Evolutionary conservation across 805 yeast genomes (phyloP).

Genomic region (Ogataea nitratoaversa): DNA sequence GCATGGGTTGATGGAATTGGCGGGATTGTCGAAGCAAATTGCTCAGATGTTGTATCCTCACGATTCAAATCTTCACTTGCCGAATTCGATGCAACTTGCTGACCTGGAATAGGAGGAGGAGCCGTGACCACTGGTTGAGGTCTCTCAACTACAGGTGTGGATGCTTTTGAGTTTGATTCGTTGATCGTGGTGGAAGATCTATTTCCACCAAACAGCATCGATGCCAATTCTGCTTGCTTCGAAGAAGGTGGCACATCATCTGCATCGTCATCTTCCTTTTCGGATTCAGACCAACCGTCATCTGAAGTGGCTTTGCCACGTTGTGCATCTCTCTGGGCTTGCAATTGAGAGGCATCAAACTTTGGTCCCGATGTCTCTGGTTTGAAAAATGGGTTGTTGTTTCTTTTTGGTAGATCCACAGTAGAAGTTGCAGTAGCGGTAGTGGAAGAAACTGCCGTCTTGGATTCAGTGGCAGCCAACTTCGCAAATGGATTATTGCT

Average conservation of each 20-base stretch:
- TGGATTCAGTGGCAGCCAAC: slow-evolving; percentile 16
- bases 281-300: slow-evolving; percentile 43
- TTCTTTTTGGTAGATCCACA: slow-evolving; percentile 7
- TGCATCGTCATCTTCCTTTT: slow-evolving; percentile 31
- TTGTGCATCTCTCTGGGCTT: slow-evolving; percentile 70
- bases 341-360: slow-evolving; percentile 55
- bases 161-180: slow-evolving; percentile 13
- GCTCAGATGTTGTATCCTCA: too few species aligned
- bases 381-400: slow-evolving; percentile 59
- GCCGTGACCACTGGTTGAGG: slow-evolving; percentile 6
- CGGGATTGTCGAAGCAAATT: slow-evolving; percentile 27
- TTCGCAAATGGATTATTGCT: slow-evolving; percentile 51
- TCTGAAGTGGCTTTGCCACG: slow-evolving; percentile 45
- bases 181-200: slow-evolving; percentile 25
- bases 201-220: slow-evolving; percentile 51
- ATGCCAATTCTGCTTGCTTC: slow-evolving; percentile 55
- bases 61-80: too few species aligned
- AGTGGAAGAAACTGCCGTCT: slow-evolving; percentile 6
- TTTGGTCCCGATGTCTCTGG: slow-evolving; percentile 32
- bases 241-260: slow-evolving; percentile 44
- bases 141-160: slow-evolving; percentile 1
- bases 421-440: not conserved
- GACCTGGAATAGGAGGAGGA: too few species aligned
- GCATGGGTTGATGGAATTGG: slow-evolving; percentile 19
- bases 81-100: too few species aligned